A percentile compares a stretch with the other conserved stretches of the same genome.
phyloP scores from a whole-genome alignment of 139 green algal genomes.

The Volvox reticuliferus region DNA sequence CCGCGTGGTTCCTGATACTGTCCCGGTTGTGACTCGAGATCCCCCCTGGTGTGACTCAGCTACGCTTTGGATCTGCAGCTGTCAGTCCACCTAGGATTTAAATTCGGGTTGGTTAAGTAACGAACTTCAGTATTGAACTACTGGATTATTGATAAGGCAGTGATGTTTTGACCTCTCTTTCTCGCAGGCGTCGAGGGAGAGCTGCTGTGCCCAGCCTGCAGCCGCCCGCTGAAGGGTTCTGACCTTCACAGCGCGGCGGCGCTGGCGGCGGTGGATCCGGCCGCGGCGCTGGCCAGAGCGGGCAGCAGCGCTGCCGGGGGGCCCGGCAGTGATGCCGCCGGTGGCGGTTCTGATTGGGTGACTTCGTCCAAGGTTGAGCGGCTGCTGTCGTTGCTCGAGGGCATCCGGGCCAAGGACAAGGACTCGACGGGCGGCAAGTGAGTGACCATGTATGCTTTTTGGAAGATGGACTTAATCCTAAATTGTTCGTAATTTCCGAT shows the following conservation, averaged over 20 bases:
- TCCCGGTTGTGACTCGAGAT: no score
- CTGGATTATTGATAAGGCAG: no score
- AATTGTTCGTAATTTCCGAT: no score
- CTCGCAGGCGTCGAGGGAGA: constrained; percentile 46
- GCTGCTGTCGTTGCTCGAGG: constrained; percentile 63
- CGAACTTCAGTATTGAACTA: no score
- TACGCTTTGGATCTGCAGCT: no score
- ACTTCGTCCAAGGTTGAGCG: constrained; percentile 62
- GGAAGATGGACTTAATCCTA: no score
- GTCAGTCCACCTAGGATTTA: no score
- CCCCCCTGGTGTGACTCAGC: no score
- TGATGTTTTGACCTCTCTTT: no score
- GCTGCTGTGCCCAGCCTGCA: constrained; percentile 66
- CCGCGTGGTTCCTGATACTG: no score
- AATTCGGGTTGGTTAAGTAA: no score
- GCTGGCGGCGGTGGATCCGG: constrained; percentile 56
- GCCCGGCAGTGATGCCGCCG: background rate
- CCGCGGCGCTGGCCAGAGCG: background rate
- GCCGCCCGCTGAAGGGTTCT: constrained; percentile 27
- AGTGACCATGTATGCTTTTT: no score
- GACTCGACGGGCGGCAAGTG: background rate
- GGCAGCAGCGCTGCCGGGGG: constrained; percentile 1
- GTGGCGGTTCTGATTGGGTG: constrained; percentile 50
- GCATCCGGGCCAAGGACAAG: constrained; percentile 25
- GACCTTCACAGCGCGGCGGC: constrained; percentile 65